Conservation (phyloP, 495 filamentous ascomycete species). For the Aspergillus homomorphus region DNA sequence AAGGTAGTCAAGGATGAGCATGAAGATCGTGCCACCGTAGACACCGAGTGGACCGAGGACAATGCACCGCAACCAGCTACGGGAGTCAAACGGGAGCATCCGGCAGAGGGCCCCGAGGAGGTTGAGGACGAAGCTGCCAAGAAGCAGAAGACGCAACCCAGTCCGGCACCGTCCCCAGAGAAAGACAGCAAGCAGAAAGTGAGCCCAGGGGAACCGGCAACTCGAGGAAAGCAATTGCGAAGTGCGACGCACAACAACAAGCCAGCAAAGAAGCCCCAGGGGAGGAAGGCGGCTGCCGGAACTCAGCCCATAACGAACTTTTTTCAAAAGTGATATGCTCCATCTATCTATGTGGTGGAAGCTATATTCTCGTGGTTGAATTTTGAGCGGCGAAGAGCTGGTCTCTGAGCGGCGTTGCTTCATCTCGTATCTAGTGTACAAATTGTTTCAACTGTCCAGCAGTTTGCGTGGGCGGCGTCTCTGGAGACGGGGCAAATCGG, state of each 20-base stretch:
- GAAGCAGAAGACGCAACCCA: conserved; percentile 27
- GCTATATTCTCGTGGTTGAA: background rate
- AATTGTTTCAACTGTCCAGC: conserved; percentile 24
- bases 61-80: conserved; percentile 45
- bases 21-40: conserved; percentile 39
- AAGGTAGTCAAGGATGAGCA: conserved; percentile 30
- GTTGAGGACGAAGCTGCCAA: conserved; percentile 23
- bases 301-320: conserved; percentile 84
- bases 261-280: conserved; percentile 43
- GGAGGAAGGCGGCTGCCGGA: conserved; percentile 52
- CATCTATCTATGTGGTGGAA: background rate
- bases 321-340: conserved; percentile 56
- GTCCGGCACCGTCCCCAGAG: conserved; percentile 22
- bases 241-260: conserved; percentile 45
- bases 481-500: conserved; percentile 4
- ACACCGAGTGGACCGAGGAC: conserved; percentile 44
- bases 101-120: conserved; percentile 21
- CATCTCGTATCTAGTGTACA: conserved; percentile 11
- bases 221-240: conserved; percentile 26
- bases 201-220: conserved; percentile 9
- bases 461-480: conserved; percentile 7
- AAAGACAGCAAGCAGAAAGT: conserved; percentile 11
- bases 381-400: background rate
- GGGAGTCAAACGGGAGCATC: conserved; percentile 59
- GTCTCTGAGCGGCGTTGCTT: background rate